Conservation (phyloP, 805 yeast genomes). For the Grigorovia yakushimaensis region DNA sequence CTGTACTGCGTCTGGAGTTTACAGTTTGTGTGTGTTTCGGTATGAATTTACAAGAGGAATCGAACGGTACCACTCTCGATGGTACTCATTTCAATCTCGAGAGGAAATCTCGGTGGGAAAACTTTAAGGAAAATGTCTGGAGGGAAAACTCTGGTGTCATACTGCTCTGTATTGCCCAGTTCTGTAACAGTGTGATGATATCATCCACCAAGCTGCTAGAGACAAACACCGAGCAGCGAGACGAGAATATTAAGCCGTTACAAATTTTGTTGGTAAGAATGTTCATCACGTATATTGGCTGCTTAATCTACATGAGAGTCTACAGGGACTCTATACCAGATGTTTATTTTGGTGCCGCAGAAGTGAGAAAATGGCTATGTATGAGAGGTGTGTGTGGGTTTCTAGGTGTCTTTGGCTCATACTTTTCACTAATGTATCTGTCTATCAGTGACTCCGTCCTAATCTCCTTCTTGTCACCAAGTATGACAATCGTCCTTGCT, state of each 20-base stretch:
- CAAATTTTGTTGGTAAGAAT: constrained; percentile 73
- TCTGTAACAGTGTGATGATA: constrained; percentile 71
- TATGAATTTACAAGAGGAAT: neutral
- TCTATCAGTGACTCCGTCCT: constrained; percentile 75
- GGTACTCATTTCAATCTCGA: neutral
- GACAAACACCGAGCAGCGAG: constrained; percentile 34
- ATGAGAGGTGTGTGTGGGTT: constrained; percentile 67
- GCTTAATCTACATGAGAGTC: constrained; percentile 45
- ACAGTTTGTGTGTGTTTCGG: neutral
- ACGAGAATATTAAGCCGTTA: constrained; percentile 56
- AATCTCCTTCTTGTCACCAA: constrained; percentile 69
- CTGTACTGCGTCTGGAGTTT: too few relatives aligned
- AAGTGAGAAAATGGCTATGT: constrained; percentile 42
- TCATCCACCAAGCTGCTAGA: constrained; percentile 66
- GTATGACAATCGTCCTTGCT: constrained; percentile 67
- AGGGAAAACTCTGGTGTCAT: constrained; percentile 44
- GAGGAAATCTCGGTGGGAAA: constrained; percentile 1
- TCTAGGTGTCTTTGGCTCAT: constrained; percentile 71
- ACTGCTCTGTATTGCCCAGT: constrained; percentile 50
- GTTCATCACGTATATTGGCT: constrained; percentile 56
- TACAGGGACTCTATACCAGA: constrained; percentile 38
- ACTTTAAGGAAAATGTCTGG: constrained; percentile 10
- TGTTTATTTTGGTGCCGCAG: constrained; percentile 63
- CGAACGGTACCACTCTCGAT: too few relatives aligned
- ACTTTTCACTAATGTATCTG: constrained; percentile 62